Conservation (phyloP, 176 grass and related monocot species). For the Musa itinerans region DNA sequence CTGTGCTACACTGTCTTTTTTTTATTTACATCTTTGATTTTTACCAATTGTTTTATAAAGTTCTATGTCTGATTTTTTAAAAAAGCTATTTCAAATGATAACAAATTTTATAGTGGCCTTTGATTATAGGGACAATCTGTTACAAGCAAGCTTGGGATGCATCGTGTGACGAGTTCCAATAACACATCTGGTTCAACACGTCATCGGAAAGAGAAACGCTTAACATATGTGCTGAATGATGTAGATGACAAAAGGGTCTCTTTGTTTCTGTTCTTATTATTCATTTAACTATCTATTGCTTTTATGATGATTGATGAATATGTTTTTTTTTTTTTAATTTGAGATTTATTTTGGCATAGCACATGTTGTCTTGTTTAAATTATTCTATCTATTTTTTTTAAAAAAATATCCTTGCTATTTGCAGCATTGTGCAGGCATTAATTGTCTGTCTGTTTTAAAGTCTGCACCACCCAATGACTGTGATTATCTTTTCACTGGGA, state of each 20-base stretch:
- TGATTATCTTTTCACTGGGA: constrained; percentile 87
- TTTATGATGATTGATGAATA: not conserved
- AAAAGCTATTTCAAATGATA: not conserved
- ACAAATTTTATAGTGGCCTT: not conserved
- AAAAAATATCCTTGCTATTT: constrained; percentile 19
- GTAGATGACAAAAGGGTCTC: constrained; percentile 78
- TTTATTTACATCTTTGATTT: too few species aligned
- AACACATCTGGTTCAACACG: constrained; percentile 50
- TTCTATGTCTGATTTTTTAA: not conserved
- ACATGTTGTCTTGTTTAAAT: not conserved
- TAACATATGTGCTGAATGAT: constrained; percentile 86
- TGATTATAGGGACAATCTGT: constrained; percentile 3
- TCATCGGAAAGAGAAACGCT: constrained; percentile 78
- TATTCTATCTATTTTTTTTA: too few species aligned
- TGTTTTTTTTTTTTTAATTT: not conserved
- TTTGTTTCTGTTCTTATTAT: not conserved
- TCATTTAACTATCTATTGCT: not conserved
- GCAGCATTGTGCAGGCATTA: constrained; percentile 90
- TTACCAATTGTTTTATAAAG: too few species aligned
- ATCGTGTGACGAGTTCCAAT: constrained; percentile 74
- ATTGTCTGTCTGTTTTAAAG: constrained; percentile 73
- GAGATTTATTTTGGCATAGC: not conserved
- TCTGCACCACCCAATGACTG: constrained; percentile 41
- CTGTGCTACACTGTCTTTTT: too few species aligned
- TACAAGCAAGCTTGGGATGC: constrained; percentile 49